A percentile compares a stretch with the other conserved stretches of the same genome.
Evolutionary conservation across 2,329 filamentous ascomycete genomes (phyloP).

Genomic region (Scopulariopsis brevicaulis): DNA sequence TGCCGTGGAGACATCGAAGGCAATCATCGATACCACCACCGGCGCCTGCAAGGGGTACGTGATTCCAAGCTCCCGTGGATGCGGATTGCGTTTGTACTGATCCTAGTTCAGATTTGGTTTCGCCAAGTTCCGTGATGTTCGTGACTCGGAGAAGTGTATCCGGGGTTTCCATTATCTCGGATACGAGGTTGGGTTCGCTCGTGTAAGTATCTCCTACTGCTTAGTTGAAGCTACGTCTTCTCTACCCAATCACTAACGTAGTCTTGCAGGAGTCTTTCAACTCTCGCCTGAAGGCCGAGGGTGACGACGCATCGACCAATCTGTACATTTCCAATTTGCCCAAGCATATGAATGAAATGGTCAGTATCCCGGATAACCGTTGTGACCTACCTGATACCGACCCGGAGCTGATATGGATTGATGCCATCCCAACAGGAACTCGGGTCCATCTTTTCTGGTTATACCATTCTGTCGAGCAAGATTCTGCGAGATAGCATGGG

Average conservation of each 20-base stretch:
- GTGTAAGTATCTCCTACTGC: constrained; percentile 42
- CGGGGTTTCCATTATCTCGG: constrained; percentile 88
- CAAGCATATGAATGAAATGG: constrained; percentile 81
- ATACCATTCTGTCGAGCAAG: constrained; percentile 83
- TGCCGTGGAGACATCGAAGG: constrained; percentile 91
- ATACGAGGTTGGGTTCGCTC: constrained; percentile 95
- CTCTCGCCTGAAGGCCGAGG: constrained; percentile 90
- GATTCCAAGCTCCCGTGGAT: not conserved
- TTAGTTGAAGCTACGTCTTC: constrained; percentile 1
- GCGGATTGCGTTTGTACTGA: not conserved
- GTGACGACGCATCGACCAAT: constrained; percentile 83
- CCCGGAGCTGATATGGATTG: not conserved
- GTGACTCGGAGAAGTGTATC: constrained; percentile 90
- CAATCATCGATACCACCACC: constrained; percentile 90
- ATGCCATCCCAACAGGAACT: constrained; percentile 42
- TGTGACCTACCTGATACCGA: constrained; percentile 1
- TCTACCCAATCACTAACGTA: constrained; percentile 12
- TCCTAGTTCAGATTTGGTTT: constrained; percentile 69
- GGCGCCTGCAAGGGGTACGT: constrained; percentile 90
- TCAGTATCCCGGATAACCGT: constrained; percentile 28
- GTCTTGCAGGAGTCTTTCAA: constrained; percentile 81
- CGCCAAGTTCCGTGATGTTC: constrained; percentile 82
- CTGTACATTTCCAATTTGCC: constrained; percentile 97
- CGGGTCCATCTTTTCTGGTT: constrained; percentile 66
- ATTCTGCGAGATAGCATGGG: constrained; percentile 88